Conservation (phyloP, 176 grass and related monocot genomes). For the Oryza nivara region DNA sequence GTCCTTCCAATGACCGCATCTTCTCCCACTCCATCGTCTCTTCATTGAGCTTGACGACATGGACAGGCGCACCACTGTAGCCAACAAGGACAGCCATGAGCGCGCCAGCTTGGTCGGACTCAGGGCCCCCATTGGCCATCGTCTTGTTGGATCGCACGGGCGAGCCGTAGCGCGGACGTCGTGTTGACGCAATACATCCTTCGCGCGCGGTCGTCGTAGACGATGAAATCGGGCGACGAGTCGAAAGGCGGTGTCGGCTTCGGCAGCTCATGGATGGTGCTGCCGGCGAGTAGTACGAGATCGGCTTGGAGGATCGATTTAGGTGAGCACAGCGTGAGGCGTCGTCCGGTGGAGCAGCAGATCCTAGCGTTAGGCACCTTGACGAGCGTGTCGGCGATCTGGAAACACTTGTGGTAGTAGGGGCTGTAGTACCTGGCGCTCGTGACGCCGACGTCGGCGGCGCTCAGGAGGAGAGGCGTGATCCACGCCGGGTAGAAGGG, state of each 20-base stretch:
- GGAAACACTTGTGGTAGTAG: constrained; percentile 34
- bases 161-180: not conserved
- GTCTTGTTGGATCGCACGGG: too few relatives aligned
- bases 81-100: not conserved
- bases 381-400: not conserved
- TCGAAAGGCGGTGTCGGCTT: accelerated
- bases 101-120: not conserved
- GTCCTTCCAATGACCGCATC: constrained; percentile 9
- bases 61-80: not conserved
- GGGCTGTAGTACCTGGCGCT: constrained; percentile 42
- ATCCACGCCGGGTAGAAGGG: too few relatives aligned
- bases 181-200: constrained; percentile 1
- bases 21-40: constrained; percentile 1
- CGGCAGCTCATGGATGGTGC: not conserved
- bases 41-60: constrained; percentile 1
- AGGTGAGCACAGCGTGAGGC: not conserved
- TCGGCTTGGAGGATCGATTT: not conserved
- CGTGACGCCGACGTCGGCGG: too few relatives aligned
- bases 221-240: not conserved
- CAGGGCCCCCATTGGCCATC: not conserved
- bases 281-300: not conserved
- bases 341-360: constrained; percentile 26
- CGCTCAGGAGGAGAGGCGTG: too few relatives aligned
- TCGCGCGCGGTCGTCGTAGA: not conserved
- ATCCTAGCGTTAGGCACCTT: not conserved